Conservation (phyloP, 2,329 filamentous ascomycete genomes). For the Cladosporium sphaerospermum region DNA sequence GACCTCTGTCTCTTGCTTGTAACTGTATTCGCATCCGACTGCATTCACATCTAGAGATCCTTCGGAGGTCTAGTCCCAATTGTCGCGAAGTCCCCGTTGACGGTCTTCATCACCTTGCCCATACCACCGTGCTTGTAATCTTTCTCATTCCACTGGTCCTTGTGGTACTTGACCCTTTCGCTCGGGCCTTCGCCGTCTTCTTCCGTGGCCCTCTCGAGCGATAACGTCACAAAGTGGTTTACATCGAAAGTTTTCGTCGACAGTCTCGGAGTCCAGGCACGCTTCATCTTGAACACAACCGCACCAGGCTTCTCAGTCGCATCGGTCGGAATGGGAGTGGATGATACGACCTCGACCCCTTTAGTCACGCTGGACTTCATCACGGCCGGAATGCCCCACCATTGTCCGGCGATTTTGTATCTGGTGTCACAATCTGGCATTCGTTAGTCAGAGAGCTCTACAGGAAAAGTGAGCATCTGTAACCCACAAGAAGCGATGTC, state of each 20-base stretch:
- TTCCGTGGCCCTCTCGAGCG: slow-evolving; percentile 21
- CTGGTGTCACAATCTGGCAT: slow-evolving; percentile 37
- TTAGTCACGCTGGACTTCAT: slow-evolving; percentile 15
- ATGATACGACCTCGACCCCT: slow-evolving; percentile 14
- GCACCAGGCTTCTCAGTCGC: slow-evolving; percentile 34
- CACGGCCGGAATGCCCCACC: slow-evolving; percentile 35
- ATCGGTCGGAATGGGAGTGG: slow-evolving; percentile 37
- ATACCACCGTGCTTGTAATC: slow-evolving; percentile 43
- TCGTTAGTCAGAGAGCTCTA: not conserved
- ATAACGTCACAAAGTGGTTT: slow-evolving; percentile 37
- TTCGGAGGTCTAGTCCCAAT: slow-evolving; percentile 37
- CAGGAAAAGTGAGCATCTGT: not conserved
- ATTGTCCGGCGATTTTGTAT: slow-evolving; percentile 48
- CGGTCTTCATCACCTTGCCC: slow-evolving; percentile 43
- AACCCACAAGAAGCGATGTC: slow-evolving; percentile 34
- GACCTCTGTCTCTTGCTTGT: too few relatives aligned
- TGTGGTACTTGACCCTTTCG: slow-evolving; percentile 43
- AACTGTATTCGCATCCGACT: not conserved
- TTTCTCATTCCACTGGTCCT: slow-evolving; percentile 47
- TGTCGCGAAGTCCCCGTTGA: slow-evolving; percentile 45
- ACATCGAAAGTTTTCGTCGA: slow-evolving; percentile 27
- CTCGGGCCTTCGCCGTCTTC: slow-evolving; percentile 23
- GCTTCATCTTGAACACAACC: slow-evolving; percentile 44
- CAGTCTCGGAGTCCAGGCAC: slow-evolving; percentile 42
- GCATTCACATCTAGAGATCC: slow-evolving; percentile 15